phyloP scores from a whole-genome alignment of 768 basidiomycete genomes.

The Ramaria sp. region DNA sequence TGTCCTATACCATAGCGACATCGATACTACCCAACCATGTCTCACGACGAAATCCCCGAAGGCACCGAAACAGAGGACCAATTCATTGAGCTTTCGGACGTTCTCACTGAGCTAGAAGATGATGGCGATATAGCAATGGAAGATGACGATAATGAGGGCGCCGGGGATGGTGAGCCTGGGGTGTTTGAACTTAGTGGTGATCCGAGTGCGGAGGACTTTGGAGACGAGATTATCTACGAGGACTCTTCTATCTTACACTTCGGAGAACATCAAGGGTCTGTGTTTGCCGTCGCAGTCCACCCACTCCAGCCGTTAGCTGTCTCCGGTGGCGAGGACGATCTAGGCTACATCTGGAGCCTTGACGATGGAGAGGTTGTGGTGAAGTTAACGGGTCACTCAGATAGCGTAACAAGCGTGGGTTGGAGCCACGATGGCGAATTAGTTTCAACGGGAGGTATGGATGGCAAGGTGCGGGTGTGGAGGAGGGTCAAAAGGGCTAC shows the following conservation, averaged over 20 bases:
- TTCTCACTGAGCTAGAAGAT: slow-evolving; percentile 45
- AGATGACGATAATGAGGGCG: too few species aligned
- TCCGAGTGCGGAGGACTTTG: slow-evolving; percentile 21
- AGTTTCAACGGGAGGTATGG: slow-evolving; percentile 96
- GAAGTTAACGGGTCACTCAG: slow-evolving; percentile 84
- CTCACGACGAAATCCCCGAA: background rate
- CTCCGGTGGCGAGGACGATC: slow-evolving; percentile 92
- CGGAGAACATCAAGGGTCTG: slow-evolving; percentile 56
- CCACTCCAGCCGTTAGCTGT: slow-evolving; percentile 71
- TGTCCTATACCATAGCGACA: too few species aligned
- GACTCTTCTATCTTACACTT: slow-evolving; percentile 67
- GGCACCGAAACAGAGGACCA: slow-evolving; percentile 41
- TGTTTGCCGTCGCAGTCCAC: slow-evolving; percentile 79
- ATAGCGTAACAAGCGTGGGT: slow-evolving; percentile 70
- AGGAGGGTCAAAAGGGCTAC: slow-evolving; percentile 41
- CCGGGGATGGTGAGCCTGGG: slow-evolving; percentile 10
- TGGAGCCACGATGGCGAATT: slow-evolving; percentile 89
- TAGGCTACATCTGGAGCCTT: slow-evolving; percentile 89
- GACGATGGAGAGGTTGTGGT: slow-evolving; percentile 71
- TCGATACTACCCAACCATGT: background rate
- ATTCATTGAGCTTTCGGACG: slow-evolving; percentile 57
- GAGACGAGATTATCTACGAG: slow-evolving; percentile 24
- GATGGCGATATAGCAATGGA: background rate
- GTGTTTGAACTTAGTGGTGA: slow-evolving; percentile 22
- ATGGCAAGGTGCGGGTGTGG: slow-evolving; percentile 91